Evolutionary conservation across 1,284 basidiomycete species (phyloP), one percentile per base, ranked within the genome.

Genomic region (Microbotryum intermedium): DNA sequence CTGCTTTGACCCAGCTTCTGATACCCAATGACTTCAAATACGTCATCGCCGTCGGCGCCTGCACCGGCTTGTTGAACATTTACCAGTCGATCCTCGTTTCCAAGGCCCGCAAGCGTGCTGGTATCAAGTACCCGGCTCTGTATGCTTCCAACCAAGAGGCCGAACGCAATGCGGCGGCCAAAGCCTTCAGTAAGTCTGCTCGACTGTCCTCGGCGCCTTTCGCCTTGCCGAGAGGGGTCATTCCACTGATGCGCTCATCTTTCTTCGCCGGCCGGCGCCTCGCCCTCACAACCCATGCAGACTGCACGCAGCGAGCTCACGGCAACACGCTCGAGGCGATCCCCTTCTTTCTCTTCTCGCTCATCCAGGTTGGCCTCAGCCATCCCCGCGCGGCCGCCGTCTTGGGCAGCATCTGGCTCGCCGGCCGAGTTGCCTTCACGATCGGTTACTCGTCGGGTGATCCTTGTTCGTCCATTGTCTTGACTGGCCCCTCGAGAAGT

Each of bases 291-390:
- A n/a, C n/a, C 8, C 18, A 21, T 26, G 0, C 39, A 60, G 58
- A 66, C 59, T 66, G 65, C 52, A 50, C 59, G 11, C 65, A 66
- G 50, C 61, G 65, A 20, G 59, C 65, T 1, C 65, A 66, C 46
- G 45, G 25, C 51, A 66, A 66, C 59, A 66, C 65, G 7, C 55
- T 65, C 46, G 64, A 57, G 61, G 54, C 57, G 57, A 49, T 63
- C 39, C 61, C 61, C 29, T n/a, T 58, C 29, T 64, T 57, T 54
- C 50, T 61, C 34, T 29, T 55, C 44, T 13, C 60, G 58, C 45
- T 66, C 13, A 25, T 64, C 46, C 57, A 59, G 52, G 50, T 62
- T 1, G 57, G 54, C 7, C 48, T 63, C 20, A 57, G 57, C 59
- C 55, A 59, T 50, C 65, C 61, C 7, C 48, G 54, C 20, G 26